phyloP scores from a whole-genome alignment of 176 grass and related monocot genomes.

The Aechmea fasciata region DNA sequence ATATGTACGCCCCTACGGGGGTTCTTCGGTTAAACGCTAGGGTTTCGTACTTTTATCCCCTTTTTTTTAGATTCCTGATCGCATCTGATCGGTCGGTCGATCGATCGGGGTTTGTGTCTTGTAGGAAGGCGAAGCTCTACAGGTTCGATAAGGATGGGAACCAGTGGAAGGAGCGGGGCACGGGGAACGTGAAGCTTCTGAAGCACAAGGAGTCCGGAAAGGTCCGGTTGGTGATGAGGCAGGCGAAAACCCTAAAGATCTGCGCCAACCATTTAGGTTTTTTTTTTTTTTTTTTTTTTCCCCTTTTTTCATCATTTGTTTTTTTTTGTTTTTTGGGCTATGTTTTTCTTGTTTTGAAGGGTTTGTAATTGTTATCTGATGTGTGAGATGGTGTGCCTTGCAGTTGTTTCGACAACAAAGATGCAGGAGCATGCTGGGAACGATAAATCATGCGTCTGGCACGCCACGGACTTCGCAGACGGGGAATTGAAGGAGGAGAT shows the following conservation, averaged over 20 bases:
- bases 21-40: neutral
- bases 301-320: neutral
- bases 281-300: neutral
- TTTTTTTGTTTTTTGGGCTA: too few relatives aligned
- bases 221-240: slow-evolving; percentile 81
- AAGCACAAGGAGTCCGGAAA: slow-evolving; percentile 64
- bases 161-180: slow-evolving; percentile 81
- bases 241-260: slow-evolving; percentile 89
- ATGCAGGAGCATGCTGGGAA: slow-evolving; percentile 76
- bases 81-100: slow-evolving; percentile 33
- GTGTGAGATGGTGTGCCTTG: neutral
- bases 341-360: neutral
- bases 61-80: slow-evolving; percentile 4
- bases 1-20: slow-evolving; percentile 31
- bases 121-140: slow-evolving; percentile 70
- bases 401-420: slow-evolving; percentile 58
- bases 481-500: slow-evolving; percentile 76
- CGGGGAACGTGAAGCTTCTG: slow-evolving; percentile 57
- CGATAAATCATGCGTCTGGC: slow-evolving; percentile 82
- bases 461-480: slow-evolving; percentile 67
- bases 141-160: slow-evolving; percentile 63
- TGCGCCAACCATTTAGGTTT: slow-evolving; percentile 77
- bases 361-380: neutral
- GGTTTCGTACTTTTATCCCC: neutral
- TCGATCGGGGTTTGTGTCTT: slow-evolving; percentile 1